Evolutionary conservation across 441 rosid species (phyloP).

Genomic region (Mallotus japonicus): DNA sequence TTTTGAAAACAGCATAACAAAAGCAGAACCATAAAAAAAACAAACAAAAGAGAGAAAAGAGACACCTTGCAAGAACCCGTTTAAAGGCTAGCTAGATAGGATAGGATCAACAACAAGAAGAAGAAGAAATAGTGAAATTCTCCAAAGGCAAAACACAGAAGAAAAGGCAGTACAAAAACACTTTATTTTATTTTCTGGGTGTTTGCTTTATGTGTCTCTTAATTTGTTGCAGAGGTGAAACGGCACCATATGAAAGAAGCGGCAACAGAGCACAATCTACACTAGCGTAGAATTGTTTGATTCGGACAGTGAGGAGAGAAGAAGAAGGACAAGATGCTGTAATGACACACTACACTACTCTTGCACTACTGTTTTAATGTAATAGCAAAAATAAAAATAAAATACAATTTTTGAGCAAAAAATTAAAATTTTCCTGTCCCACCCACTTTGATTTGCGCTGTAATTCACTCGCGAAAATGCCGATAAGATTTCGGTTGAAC

Average conservation of each 20-base stretch:
- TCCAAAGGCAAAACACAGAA: background rate
- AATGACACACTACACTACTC: background rate
- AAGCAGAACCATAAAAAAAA: background rate
- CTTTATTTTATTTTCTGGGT: no score
- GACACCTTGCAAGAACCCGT: slow-evolving; percentile 31
- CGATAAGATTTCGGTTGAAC: no score
- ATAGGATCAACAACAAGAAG: background rate
- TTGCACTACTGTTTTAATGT: background rate
- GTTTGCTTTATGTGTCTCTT: background rate
- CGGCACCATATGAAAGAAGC: background rate
- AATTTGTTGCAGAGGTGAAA: background rate
- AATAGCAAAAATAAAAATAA: background rate
- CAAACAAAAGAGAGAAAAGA: background rate
- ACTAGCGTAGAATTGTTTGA: slow-evolving; percentile 6
- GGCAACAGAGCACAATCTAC: no score
- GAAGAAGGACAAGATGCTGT: background rate
- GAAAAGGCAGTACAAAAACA: background rate
- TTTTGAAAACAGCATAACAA: background rate
- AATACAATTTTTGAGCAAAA: background rate
- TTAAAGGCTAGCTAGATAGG: slow-evolving; percentile 13
- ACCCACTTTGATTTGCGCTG: background rate
- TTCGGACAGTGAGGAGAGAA: slow-evolving; percentile 20
- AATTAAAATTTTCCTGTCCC: no score
- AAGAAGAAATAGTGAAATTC: slow-evolving; percentile 2
- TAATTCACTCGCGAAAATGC: background rate